Evolutionary conservation across 768 basidiomycete genomes (phyloP).

Genomic region (Lactarius sp.): DNA sequence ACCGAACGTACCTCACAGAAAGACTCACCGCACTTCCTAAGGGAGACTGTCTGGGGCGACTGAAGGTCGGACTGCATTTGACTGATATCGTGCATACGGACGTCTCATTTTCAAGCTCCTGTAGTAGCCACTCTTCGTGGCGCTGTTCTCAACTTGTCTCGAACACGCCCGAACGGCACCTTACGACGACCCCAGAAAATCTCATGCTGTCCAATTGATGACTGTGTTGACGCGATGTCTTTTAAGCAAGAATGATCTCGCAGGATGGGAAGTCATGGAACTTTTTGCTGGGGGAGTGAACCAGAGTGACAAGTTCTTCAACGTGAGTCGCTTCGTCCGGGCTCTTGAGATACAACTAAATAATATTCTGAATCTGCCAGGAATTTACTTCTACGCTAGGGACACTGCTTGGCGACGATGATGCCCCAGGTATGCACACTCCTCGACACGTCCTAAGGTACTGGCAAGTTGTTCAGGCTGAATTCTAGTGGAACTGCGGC

Average conservation of each 20-base stretch:
- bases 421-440: constrained; percentile 40
- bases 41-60: constrained; percentile 43
- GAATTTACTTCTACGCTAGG: constrained; percentile 46
- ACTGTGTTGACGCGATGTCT: constrained; percentile 43
- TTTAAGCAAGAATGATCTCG: constrained; percentile 48
- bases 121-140: constrained; percentile 47
- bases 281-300: constrained; percentile 56
- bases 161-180: constrained; percentile 35
- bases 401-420: constrained; percentile 41
- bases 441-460: not conserved
- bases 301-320: constrained; percentile 55
- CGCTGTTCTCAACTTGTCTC: constrained; percentile 46
- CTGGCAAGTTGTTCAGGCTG: constrained; percentile 6
- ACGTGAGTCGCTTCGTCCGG: constrained; percentile 34
- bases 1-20: constrained; percentile 41
- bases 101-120: constrained; percentile 24
- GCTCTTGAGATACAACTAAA: not conserved
- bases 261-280: constrained; percentile 73
- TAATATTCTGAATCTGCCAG: constrained; percentile 31
- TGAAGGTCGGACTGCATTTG: constrained; percentile 44
- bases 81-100: not conserved
- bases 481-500: constrained; percentile 45
- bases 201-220: constrained; percentile 50
- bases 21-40: constrained; percentile 42
- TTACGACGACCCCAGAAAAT: constrained; percentile 35